Evolutionary conservation across 192 early-diverging fungal genomes (phyloP).

Genomic region (Diversispora epigaea): DNA sequence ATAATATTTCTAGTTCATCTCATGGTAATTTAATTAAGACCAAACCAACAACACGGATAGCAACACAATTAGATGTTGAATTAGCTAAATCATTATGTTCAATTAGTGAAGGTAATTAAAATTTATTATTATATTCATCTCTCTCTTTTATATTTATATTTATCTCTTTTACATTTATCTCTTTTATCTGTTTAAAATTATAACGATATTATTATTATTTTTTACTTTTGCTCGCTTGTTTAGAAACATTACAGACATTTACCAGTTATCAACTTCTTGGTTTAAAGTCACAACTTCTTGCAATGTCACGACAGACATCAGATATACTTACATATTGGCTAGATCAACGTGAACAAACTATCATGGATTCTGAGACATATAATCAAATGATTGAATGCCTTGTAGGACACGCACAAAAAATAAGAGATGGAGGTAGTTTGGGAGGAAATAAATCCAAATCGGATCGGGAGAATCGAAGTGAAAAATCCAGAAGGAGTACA

Average conservation of each 20-base stretch:
- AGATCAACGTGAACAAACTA: constrained; percentile 59
- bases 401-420: constrained; percentile 55
- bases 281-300: constrained; percentile 46
- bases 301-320: constrained; percentile 51
- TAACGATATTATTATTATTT: background rate
- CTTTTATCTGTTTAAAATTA: background rate
- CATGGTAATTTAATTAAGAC: background rate
- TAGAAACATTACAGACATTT: constrained; percentile 53
- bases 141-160: background rate
- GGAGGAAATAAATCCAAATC: constrained; percentile 30
- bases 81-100: constrained; percentile 19
- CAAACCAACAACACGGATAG: constrained; percentile 1
- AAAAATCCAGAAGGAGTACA: background rate
- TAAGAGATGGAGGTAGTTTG: constrained; percentile 34
- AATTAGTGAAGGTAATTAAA: constrained; percentile 14
- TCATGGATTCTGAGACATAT: constrained; percentile 64
- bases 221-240: background rate
- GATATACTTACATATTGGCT: constrained; percentile 55
- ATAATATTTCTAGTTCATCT: background rate
- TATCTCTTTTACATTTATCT: background rate
- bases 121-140: background rate
- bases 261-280: constrained; percentile 51
- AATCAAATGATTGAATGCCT: constrained; percentile 60
- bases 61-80: constrained; percentile 24
- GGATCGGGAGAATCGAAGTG: background rate